phyloP scores from a whole-genome alignment of 108 stramenopile species.

The Aurantiochytrium sp. region DNA sequence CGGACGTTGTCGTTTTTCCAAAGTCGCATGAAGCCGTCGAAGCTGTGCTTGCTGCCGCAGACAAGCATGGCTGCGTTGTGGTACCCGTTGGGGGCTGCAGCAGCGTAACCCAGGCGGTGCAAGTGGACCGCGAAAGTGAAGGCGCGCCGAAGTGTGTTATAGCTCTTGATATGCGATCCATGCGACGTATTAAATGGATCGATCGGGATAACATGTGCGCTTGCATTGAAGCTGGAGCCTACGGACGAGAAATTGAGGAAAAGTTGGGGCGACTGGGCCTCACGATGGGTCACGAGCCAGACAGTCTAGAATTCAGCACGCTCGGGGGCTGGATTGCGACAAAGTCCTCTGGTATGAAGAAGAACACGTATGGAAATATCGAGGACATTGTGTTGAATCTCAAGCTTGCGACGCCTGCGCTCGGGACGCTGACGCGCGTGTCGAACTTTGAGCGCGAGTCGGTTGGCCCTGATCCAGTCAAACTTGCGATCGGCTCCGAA shows the following conservation, averaged over 20 bases:
- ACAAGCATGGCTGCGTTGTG: slow-evolving; percentile 58
- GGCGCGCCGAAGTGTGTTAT: slow-evolving; percentile 68
- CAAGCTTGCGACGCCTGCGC: slow-evolving; percentile 57
- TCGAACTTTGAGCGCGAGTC: slow-evolving; percentile 60
- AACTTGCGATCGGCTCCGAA: slow-evolving; percentile 79
- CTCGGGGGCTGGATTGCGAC: slow-evolving; percentile 94
- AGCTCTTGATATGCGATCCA: slow-evolving; percentile 58
- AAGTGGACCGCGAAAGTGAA: slow-evolving; percentile 65
- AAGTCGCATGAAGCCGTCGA: slow-evolving; percentile 37
- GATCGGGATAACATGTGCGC: slow-evolving; percentile 74
- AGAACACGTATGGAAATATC: slow-evolving; percentile 86
- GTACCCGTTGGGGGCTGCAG: slow-evolving; percentile 92
- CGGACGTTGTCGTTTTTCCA: not conserved
- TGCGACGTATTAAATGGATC: slow-evolving; percentile 66
- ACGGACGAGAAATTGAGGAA: slow-evolving; percentile 60
- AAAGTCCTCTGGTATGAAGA: slow-evolving; percentile 90
- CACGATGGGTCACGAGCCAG: slow-evolving; percentile 89
- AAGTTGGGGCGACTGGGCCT: slow-evolving; percentile 64
- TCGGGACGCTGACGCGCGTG: not conserved
- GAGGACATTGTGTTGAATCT: slow-evolving; percentile 83
- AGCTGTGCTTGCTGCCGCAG: slow-evolving; percentile 51
- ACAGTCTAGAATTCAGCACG: slow-evolving; percentile 87
- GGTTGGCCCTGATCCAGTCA: slow-evolving; percentile 63
- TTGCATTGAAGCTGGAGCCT: slow-evolving; percentile 76
- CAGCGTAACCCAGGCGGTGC: slow-evolving; percentile 72